Percentiles rank a stretch among this genome's conserved stretches.
Conservation (phyloP, 2,329 filamentous ascomycete genomes). For the Colletotrichum orchidophilum region DNA sequence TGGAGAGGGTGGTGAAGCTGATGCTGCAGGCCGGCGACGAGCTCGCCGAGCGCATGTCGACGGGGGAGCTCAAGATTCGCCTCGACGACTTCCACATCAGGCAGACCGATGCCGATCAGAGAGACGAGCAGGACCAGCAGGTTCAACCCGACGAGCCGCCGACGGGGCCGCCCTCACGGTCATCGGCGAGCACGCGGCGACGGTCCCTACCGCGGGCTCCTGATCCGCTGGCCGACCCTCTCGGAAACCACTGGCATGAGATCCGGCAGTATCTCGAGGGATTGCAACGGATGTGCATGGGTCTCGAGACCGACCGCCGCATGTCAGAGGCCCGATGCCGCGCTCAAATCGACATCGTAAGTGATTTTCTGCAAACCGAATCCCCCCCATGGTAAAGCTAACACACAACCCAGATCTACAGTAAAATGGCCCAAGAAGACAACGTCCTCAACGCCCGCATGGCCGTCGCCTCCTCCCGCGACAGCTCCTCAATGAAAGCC, state of each 20-base stretch:
- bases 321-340: slow-evolving; percentile 58
- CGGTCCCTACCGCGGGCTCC: slow-evolving; percentile 22
- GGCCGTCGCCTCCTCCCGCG: slow-evolving; percentile 50
- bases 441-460: slow-evolving; percentile 55
- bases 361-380: slow-evolving; percentile 22
- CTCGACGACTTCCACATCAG: slow-evolving; percentile 16
- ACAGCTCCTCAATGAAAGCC: slow-evolving; percentile 59
- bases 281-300: slow-evolving; percentile 52
- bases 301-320: slow-evolving; percentile 55
- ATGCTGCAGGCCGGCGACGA: slow-evolving; percentile 55
- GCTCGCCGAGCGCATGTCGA: slow-evolving; percentile 44
- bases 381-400: no score
- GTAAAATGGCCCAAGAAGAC: slow-evolving; percentile 59
- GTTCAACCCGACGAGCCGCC: slow-evolving; percentile 27
- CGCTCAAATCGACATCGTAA: slow-evolving; percentile 56
- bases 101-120: neutral
- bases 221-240: slow-evolving; percentile 33
- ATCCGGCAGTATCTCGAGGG: slow-evolving; percentile 57
- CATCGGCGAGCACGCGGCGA: slow-evolving; percentile 15
- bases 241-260: slow-evolving; percentile 54
- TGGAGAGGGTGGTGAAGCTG: slow-evolving; percentile 56
- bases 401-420: slow-evolving; percentile 49
- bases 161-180: slow-evolving; percentile 22
- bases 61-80: slow-evolving; percentile 30
- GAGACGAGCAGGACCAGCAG: slow-evolving; percentile 24